These are phyloP conservation scores for Drechslerella dactyloides DNA, from an alignment of 2,329 filamentous ascomycete species.

Conservation along the genomic window DNA sequence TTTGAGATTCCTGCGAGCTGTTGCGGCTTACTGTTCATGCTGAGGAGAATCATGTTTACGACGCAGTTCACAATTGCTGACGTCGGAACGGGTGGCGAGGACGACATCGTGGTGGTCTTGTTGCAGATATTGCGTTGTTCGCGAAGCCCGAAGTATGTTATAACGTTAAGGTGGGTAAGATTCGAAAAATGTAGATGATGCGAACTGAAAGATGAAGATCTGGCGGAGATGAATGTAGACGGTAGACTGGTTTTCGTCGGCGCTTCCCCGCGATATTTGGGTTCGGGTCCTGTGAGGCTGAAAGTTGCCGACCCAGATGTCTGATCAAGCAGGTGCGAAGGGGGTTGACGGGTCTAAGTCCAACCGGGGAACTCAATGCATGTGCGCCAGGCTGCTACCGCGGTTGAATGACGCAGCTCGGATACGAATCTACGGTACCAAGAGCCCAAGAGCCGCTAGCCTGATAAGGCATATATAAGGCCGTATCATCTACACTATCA, in stretches of 20 bases:
- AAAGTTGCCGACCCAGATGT: conserved; percentile 21
- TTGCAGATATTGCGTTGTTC: conserved; percentile 32
- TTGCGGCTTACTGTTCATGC: conserved; percentile 20
- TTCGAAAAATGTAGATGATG: background rate
- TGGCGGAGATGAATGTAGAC: conserved; percentile 13
- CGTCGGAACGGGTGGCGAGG: conserved; percentile 37
- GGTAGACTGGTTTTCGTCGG: background rate
- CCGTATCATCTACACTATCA: too few relatives aligned
- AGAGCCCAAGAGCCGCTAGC: too few relatives aligned
- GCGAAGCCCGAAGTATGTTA: too few relatives aligned
- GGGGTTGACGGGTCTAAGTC: background rate
- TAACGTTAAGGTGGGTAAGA: too few relatives aligned
- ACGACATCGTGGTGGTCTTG: conserved; percentile 23
- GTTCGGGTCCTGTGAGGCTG: background rate
- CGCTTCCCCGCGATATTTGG: background rate
- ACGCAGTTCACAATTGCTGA: conserved; percentile 46
- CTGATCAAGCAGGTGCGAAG: conserved; percentile 28
- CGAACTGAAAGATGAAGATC: conserved; percentile 5
- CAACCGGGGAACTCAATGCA: background rate
- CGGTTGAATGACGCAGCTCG: background rate
- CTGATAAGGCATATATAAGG: too few relatives aligned
- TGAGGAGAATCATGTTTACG: conserved; percentile 41
- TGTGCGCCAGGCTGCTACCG: background rate
- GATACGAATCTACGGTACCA: background rate
- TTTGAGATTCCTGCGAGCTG: background rate